A percentile compares a stretch with the other conserved stretches of the same genome.
Evolutionary conservation across 140 eudicot genomes (phyloP).

Genomic region (Bidens hawaiensis): DNA sequence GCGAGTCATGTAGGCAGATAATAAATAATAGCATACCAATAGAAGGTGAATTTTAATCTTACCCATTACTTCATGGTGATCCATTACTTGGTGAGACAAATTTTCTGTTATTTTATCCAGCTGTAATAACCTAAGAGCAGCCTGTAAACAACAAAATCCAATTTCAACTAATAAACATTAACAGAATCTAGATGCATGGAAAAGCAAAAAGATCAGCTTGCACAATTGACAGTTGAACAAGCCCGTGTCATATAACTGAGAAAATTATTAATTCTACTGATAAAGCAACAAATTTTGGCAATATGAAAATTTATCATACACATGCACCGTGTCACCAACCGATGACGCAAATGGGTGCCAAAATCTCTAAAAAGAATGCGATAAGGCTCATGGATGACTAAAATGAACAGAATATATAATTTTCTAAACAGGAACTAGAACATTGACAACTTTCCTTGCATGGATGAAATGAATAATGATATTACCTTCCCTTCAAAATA

Average conservation of each 20-base stretch:
- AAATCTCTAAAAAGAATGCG: background rate
- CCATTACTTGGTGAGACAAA: constrained; percentile 88
- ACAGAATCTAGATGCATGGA: constrained; percentile 17
- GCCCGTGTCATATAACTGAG: constrained; percentile 7
- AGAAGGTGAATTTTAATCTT: constrained; percentile 21
- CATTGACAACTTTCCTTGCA: background rate
- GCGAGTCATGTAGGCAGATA: constrained; percentile 9
- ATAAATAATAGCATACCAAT: constrained; percentile 1
- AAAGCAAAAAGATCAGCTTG: background rate
- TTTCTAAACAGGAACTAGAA: constrained; percentile 1
- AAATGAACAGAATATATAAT: constrained; percentile 8
- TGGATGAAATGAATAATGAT: constrained; percentile 6
- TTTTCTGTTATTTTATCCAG: constrained; percentile 78
- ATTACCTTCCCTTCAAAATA: constrained; percentile 78
- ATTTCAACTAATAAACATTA: constrained; percentile 29
- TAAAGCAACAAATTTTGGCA: constrained; percentile 4
- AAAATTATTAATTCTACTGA: constrained; percentile 3
- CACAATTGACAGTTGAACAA: constrained; percentile 8
- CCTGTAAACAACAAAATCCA: constrained; percentile 54
- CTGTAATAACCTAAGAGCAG: constrained; percentile 81
- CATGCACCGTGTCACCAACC: background rate
- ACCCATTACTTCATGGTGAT: constrained; percentile 98
- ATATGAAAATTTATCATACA: constrained; percentile 2
- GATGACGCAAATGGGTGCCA: background rate
- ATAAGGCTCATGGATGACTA: background rate